These are phyloP conservation scores for Aspergillus carlsbadensis DNA, from an alignment of 495 filamentous ascomycete genomes.

Conservation along the genomic window DNA sequence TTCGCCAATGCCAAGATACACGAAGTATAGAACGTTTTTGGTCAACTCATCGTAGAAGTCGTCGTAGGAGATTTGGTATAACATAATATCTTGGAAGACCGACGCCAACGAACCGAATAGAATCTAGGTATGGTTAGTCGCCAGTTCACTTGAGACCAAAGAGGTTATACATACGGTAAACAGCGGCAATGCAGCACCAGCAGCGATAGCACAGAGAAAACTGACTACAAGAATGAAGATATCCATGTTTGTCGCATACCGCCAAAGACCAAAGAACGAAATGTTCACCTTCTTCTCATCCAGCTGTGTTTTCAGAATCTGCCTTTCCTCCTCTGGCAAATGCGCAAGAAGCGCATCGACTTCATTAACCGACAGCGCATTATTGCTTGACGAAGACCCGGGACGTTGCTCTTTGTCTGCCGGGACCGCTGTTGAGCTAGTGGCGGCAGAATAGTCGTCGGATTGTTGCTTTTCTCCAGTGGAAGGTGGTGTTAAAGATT, in stretches of 20 bases:
- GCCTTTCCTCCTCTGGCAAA: constrained; percentile 54
- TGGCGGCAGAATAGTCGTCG: constrained; percentile 20
- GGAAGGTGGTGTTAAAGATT: not conserved
- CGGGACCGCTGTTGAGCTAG: constrained; percentile 21
- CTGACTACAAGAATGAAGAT: constrained; percentile 67
- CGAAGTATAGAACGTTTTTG: constrained; percentile 77
- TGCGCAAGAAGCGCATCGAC: constrained; percentile 39
- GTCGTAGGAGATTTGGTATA: constrained; percentile 40
- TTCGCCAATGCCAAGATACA: constrained; percentile 86
- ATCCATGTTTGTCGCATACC: constrained; percentile 78
- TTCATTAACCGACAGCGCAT: constrained; percentile 21
- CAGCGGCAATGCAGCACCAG: constrained; percentile 77
- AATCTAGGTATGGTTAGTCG: constrained; percentile 32
- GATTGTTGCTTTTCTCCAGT: constrained; percentile 15
- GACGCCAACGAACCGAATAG: constrained; percentile 77
- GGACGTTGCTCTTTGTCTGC: constrained; percentile 24
- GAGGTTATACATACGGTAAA: constrained; percentile 64
- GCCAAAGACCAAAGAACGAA: constrained; percentile 66
- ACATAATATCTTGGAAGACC: constrained; percentile 65
- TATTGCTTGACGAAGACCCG: constrained; percentile 10
- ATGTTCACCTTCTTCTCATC: constrained; percentile 64
- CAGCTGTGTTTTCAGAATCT: constrained; percentile 70
- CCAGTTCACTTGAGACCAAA: not conserved
- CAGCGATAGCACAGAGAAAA: constrained; percentile 67
- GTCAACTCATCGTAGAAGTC: constrained; percentile 61